A percentile compares a stretch with the other conserved stretches of the same genome.
Evolutionary conservation across 2,329 filamentous ascomycete species (phyloP).

Genomic region (Fusarium nematophilum): DNA sequence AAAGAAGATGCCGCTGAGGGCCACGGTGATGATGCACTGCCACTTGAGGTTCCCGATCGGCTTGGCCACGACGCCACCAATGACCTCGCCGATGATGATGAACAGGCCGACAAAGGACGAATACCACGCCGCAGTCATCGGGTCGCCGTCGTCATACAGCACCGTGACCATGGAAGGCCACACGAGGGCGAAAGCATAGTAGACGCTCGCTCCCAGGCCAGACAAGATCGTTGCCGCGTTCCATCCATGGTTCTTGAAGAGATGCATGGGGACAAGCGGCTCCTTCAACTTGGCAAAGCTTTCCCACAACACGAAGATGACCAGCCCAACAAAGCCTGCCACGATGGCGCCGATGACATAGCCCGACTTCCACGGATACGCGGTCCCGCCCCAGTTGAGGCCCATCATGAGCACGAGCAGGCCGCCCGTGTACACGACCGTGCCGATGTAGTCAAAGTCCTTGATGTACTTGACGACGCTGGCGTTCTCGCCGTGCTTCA

Average conservation of each 20-base stretch:
- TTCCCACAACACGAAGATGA: slow-evolving; percentile 45
- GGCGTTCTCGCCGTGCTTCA: slow-evolving; percentile 44
- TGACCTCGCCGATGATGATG: slow-evolving; percentile 42
- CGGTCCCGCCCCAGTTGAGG: slow-evolving; percentile 46
- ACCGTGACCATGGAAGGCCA: slow-evolving; percentile 51
- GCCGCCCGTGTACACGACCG: slow-evolving; percentile 45
- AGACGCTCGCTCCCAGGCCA: slow-evolving; percentile 51
- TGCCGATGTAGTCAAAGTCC: slow-evolving; percentile 49
- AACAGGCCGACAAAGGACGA: slow-evolving; percentile 45
- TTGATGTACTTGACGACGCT: slow-evolving; percentile 41
- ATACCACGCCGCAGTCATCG: slow-evolving; percentile 42
- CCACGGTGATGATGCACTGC: slow-evolving; percentile 46
- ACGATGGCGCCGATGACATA: slow-evolving; percentile 47
- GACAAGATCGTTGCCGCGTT: slow-evolving; percentile 47
- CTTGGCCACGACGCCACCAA: slow-evolving; percentile 42
- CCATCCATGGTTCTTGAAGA: slow-evolving; percentile 49
- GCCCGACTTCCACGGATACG: slow-evolving; percentile 48
- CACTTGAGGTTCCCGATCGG: slow-evolving; percentile 47
- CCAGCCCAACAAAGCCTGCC: slow-evolving; percentile 37
- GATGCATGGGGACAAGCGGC: slow-evolving; percentile 50
- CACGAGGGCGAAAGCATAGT: slow-evolving; percentile 53
- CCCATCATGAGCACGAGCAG: slow-evolving; percentile 47
- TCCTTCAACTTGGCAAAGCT: slow-evolving; percentile 44
- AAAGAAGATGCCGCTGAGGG: slow-evolving; percentile 47
- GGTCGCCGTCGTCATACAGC: slow-evolving; percentile 43